phyloP scores from a whole-genome alignment of 192 early-diverging fungal genomes.

The Coemansia sp. region DNA sequence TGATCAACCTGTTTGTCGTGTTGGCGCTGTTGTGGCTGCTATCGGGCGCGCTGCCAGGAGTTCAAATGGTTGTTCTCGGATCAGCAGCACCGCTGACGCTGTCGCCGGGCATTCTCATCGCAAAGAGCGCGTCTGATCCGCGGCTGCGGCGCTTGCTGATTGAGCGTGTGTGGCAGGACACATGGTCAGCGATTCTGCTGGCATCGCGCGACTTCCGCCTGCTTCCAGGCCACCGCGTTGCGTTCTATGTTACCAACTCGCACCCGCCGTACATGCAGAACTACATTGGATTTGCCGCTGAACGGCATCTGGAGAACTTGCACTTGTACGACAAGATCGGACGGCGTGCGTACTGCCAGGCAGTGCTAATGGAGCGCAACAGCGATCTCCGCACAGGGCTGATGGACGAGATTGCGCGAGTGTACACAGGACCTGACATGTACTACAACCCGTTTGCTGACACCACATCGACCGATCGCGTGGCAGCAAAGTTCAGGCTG shows the following conservation, averaged over 20 bases:
- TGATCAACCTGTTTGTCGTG: constrained; percentile 52
- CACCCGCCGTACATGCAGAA: constrained; percentile 69
- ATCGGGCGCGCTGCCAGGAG: constrained; percentile 44
- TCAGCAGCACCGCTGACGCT: constrained; percentile 48
- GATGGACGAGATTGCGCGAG: constrained; percentile 53
- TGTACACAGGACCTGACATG: constrained; percentile 65
- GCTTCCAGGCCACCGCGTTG: constrained; percentile 53
- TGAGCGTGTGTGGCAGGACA: constrained; percentile 70
- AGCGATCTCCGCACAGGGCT: constrained; percentile 29
- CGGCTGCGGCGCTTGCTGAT: constrained; percentile 53
- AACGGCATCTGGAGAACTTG: constrained; percentile 68
- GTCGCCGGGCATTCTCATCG: constrained; percentile 50
- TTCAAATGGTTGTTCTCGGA: constrained; percentile 55
- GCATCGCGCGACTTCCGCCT: constrained; percentile 61
- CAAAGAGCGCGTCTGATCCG: constrained; percentile 37
- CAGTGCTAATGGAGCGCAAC: constrained; percentile 38
- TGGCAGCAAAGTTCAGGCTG: constrained; percentile 7
- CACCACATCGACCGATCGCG: neutral
- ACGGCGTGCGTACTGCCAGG: constrained; percentile 50
- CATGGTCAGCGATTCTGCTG: constrained; percentile 64
- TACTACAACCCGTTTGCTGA: constrained; percentile 60
- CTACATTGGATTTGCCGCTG: constrained; percentile 63
- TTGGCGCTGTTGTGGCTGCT: constrained; percentile 42
- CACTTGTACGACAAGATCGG: constrained; percentile 61
- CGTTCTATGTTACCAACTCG: constrained; percentile 54